Base-by-base conservation (phyloP, 352 stramenopile species). In the Phytophthora tentaculata region DNA sequence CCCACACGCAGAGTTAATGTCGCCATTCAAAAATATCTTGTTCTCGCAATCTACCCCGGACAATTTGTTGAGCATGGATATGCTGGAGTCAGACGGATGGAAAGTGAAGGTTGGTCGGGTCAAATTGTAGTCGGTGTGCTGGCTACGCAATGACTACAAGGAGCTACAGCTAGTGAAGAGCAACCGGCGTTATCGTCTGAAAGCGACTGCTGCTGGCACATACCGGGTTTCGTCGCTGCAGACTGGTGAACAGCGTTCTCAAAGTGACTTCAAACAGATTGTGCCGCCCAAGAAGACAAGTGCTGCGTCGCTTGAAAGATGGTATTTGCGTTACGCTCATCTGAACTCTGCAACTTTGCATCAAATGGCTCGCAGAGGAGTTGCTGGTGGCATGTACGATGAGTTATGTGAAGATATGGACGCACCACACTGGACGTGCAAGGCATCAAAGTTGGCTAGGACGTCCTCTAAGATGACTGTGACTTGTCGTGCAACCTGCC, bases 61-160 rank as follows among this genome's bases (percentile, higher is more conserved):
- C 22, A 71, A 71, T 50, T 19, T 67, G 13, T 6, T 71, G 0
- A 71, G 56, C 6, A 16, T 59, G 3, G 50, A 57, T 28, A 7
- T 24, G 2, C 16, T 67, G 37, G 49, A 71, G 19, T 57, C 24
- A n/a, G 28, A 20, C 0, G 64, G 50, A 6, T 71, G 64, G 64
- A 37, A 44, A 12, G 6, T 56, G 3, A 70, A 70, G 19, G 24
- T 35, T n/a, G 29, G 48, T 6, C 28, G 26, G 1, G 1, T 17
- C 0, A 41, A 61, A 47, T 47, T 39, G 9, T 50, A 57, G 19
- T 43, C 39, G 39, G 39, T 56, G 26, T 24, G 24, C 29, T 71
- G 64, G 56, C 1, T 66, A 7, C 16, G 16, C 16, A 71, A 71
- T 8, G 50, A 22, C 0, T 14, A 23, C 54, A 16, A 16, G 8